Evolutionary conservation across 345 rosid genomes (phyloP).

Genomic region (Ailanthus altissimus): DNA sequence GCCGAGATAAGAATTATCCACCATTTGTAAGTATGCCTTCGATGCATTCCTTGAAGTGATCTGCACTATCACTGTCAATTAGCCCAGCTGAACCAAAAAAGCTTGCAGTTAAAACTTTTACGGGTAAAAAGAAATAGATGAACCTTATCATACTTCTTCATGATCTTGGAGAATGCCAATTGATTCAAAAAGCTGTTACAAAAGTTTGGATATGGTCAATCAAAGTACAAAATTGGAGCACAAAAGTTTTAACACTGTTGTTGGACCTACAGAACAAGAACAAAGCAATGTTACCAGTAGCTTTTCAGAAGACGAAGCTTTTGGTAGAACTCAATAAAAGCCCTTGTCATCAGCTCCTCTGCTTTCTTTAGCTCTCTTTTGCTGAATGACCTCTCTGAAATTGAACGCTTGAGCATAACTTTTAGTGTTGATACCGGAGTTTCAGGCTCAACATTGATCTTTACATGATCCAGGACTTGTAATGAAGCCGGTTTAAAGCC

Average conservation of each 20-base stretch:
- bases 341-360: slow-evolving; percentile 45
- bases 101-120: background rate
- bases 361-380: slow-evolving; percentile 45
- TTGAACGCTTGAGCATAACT: slow-evolving; percentile 31
- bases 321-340: slow-evolving; percentile 55
- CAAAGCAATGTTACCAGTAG: slow-evolving; percentile 42
- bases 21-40: slow-evolving; percentile 57
- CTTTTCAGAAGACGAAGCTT: slow-evolving; percentile 63
- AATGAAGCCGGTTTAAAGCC: slow-evolving; percentile 38
- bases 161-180: slow-evolving; percentile 72
- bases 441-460: slow-evolving; percentile 45
- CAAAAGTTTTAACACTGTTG: background rate
- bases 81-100: slow-evolving; percentile 5
- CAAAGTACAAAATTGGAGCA: background rate
- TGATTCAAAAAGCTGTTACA: slow-evolving; percentile 65
- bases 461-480: slow-evolving; percentile 45
- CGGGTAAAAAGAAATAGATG: background rate
- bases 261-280: background rate
- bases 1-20: slow-evolving; percentile 70
- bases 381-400: slow-evolving; percentile 36
- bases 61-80: slow-evolving; percentile 31
- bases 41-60: slow-evolving; percentile 61
- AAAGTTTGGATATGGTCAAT: background rate
- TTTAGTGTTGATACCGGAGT: slow-evolving; percentile 47
- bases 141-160: slow-evolving; percentile 94